phyloP scores from a whole-genome alignment of 768 basidiomycete species.

The Megacollybia marginata region DNA sequence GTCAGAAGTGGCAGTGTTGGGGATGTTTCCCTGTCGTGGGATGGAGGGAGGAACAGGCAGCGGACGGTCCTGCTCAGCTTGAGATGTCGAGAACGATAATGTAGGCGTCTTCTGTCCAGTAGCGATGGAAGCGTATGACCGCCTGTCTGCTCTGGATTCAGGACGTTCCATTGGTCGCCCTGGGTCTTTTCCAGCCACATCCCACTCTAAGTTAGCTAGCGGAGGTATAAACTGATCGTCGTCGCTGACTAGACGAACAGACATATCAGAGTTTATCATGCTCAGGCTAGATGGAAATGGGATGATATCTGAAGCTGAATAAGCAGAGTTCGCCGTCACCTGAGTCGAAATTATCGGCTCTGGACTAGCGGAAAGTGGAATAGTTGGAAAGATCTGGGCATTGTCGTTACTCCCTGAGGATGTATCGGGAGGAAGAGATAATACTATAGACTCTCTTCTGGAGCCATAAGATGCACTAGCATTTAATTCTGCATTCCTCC shows the following conservation, averaged over 20 bases:
- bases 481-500: constrained; percentile 36
- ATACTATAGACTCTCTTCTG: background rate
- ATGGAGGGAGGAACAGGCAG: background rate
- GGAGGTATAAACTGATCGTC: background rate
- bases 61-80: background rate
- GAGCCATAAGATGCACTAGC: constrained; percentile 25
- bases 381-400: background rate
- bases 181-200: background rate
- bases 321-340: background rate
- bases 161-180: background rate
- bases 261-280: background rate
- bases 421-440: background rate
- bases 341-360: background rate
- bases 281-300: background rate
- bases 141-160: background rate
- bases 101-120: too few species aligned
- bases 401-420: background rate
- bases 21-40: too few species aligned
- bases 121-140: background rate
- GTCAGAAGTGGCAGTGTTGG: too few species aligned
- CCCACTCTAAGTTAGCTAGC: background rate
- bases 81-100: background rate
- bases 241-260: background rate
- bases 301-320: background rate
- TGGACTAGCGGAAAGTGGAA: background rate